Conservation (phyloP, 257 asterid species). For the Solanum habrochaites region DNA sequence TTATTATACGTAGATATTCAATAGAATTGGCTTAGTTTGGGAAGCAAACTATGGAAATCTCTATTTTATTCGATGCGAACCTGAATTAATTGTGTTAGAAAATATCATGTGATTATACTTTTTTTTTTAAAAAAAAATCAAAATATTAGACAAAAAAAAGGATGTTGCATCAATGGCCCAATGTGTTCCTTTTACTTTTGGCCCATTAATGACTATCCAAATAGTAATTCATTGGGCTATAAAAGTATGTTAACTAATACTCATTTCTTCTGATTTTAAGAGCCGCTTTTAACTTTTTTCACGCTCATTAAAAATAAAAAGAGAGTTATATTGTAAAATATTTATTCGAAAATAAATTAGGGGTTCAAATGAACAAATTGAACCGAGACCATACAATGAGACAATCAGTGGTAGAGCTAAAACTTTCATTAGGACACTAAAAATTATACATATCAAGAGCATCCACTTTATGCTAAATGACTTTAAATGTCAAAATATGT, state of each 20-base stretch:
- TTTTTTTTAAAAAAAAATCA: no score
- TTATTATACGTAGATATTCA: not conserved
- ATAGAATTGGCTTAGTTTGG: not conserved
- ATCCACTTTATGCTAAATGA: no score
- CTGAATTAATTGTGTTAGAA: not conserved
- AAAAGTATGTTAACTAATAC: not conserved
- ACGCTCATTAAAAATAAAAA: no score
- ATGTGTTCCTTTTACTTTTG: not conserved
- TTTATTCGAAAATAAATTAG: no score
- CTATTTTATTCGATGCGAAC: not conserved
- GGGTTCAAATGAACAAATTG: no score
- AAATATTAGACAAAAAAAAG: not conserved
- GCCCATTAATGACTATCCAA: not conserved
- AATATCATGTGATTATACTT: not conserved
- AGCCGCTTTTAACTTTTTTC: no score
- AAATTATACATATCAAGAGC: no score
- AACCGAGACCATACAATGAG: no score
- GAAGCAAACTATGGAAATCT: not conserved
- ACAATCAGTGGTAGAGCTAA: no score
- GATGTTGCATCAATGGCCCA: not conserved
- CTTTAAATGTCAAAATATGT: no score
- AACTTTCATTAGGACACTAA: no score
- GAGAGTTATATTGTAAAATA: no score
- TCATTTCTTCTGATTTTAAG: not conserved
- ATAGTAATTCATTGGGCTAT: not conserved